Evolutionary conservation across 129 eudicot genomes (phyloP), one percentile per base, ranked within the genome.

Genomic region (Flaveria sonorensis): DNA sequence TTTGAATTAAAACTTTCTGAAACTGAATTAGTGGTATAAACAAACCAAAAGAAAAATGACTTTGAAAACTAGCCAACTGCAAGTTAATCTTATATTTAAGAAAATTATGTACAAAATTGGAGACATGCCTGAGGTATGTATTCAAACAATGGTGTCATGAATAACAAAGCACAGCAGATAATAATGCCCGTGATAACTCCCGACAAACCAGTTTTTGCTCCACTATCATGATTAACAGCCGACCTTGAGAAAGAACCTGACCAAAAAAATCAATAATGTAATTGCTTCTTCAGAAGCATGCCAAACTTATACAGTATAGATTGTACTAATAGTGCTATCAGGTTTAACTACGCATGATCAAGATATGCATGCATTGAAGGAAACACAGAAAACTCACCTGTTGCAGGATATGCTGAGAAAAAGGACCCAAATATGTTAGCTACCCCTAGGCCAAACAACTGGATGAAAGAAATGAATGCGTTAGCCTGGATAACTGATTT

Each of bases 391-490:
- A 72, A 64, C 87, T 78, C 78, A 95, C 99, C 99, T 82, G 99
- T 95, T 77, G 96, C 88, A 36, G 99, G 97, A 77, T 95, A 95
- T 72, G 86, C 77, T 36, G 97, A 92, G 78, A 95, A 95, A 86
- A 88, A 89, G 61, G 97, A 89, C 48, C 99, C 99, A 55, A 66
- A 77, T 24, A 95, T 83, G 79, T 95, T 95, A 36, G 99, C 94
- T 69, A 92, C 96, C 10, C 99, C 99, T 79, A 95, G 99, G 70
- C 99, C 99, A 89, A 95, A 92, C 67, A 95, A 80, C 99, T 95
- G 91, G 77, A 42, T 56, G 52, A 79, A 72, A 79, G 65, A 45
- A 60, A 59, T n/a, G 10, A 66, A 68, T 48, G 10, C 11, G 46
- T 88, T 52, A 47, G 47, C 12, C 57, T 45, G 6, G 24, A 70